Conservation (phyloP, 495 filamentous ascomycete species). For the Baudoinia panamericana region DNA sequence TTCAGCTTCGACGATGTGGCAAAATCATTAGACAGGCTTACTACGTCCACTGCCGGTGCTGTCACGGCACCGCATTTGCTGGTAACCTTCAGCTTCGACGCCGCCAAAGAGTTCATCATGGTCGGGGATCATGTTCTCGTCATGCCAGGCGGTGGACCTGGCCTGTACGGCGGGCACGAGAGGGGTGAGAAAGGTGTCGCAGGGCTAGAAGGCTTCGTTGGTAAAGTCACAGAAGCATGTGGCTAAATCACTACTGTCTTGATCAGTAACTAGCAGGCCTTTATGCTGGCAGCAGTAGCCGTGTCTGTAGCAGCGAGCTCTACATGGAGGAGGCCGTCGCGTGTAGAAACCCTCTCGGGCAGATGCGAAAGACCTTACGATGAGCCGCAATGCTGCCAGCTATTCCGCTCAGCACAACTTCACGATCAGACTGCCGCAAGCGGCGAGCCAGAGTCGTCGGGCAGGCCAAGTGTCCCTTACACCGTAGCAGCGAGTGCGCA, state of each 20-base stretch:
- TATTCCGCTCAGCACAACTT: conserved; percentile 6
- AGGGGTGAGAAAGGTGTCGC: conserved; percentile 43
- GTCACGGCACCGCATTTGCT: conserved; percentile 31
- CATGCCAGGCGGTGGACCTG: conserved; percentile 49
- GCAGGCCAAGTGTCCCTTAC: conserved; percentile 11
- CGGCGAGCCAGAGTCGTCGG: conserved; percentile 3
- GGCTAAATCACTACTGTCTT: too few relatives aligned
- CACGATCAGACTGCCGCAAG: conserved; percentile 3
- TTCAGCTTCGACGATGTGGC: conserved; percentile 50
- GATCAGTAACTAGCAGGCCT: too few relatives aligned
- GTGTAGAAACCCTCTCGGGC: background rate
- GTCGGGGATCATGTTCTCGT: conserved; percentile 65
- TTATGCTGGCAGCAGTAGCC: too few relatives aligned
- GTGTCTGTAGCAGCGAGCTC: too few relatives aligned
- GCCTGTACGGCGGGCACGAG: conserved; percentile 35
- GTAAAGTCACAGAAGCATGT: conserved; percentile 39
- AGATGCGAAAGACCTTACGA: background rate
- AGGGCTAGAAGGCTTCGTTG: conserved; percentile 55
- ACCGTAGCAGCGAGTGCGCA: background rate
- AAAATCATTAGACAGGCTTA: conserved; percentile 23
- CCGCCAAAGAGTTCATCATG: conserved; percentile 75
- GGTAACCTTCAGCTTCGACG: conserved; percentile 63
- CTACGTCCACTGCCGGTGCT: conserved; percentile 9
- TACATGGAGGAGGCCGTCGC: too few relatives aligned
- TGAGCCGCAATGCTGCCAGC: conserved; percentile 2